These are phyloP conservation scores for Vitis labrusca DNA, from an alignment of 164 flowering plant genomes.

Conservation along the genomic window DNA sequence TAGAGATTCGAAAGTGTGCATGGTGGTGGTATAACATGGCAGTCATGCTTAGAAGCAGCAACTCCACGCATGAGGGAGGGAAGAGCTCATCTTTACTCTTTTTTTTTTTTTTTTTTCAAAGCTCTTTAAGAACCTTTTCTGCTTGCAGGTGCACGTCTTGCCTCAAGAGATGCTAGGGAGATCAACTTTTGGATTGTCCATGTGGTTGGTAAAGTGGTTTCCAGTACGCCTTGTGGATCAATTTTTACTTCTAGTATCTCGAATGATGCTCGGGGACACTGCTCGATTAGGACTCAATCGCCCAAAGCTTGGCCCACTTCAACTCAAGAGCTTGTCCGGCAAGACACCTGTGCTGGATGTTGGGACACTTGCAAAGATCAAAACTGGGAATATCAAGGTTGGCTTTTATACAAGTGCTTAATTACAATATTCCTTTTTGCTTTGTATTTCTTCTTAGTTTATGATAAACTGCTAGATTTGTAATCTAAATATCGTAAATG, in stretches of 20 bases:
- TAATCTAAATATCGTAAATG: background rate
- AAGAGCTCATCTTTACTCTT: background rate
- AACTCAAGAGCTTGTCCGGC: slow-evolving; percentile 68
- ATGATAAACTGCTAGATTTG: too few species aligned
- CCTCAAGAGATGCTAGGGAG: slow-evolving; percentile 90
- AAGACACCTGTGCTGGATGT: slow-evolving; percentile 93
- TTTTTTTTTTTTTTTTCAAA: slow-evolving; percentile 6
- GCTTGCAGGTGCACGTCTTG: slow-evolving; percentile 76
- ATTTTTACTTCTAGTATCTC: slow-evolving; percentile 52
- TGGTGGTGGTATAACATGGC: background rate
- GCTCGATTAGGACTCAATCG: slow-evolving; percentile 56
- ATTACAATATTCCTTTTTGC: background rate
- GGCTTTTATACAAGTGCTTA: background rate
- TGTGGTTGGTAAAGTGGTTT: slow-evolving; percentile 90
- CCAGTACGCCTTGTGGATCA: slow-evolving; percentile 75
- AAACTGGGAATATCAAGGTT: slow-evolving; percentile 76
- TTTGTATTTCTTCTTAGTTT: background rate
- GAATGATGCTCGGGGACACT: slow-evolving; percentile 70
- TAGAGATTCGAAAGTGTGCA: slow-evolving; percentile 7
- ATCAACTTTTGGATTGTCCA: slow-evolving; percentile 90
- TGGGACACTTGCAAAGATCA: slow-evolving; percentile 85
- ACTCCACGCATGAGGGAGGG: background rate
- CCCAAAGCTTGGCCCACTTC: slow-evolving; percentile 74
- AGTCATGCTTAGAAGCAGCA: background rate
- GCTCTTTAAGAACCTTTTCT: background rate